Conservation (phyloP, 2,329 filamentous ascomycete species). For the Fusarium hainanense region DNA sequence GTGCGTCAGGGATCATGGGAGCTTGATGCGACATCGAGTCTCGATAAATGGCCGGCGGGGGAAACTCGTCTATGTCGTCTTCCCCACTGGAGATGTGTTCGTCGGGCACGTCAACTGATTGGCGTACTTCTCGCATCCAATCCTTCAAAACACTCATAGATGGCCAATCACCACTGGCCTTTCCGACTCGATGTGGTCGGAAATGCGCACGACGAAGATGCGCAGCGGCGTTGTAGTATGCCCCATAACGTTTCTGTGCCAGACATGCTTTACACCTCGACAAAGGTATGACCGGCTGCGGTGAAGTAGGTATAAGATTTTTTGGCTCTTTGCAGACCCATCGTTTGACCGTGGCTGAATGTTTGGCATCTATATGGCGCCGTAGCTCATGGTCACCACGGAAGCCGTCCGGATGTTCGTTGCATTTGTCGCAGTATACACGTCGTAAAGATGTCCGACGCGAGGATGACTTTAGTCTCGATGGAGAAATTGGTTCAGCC, state of each 20-base stretch:
- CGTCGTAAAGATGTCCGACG: slow-evolving; percentile 72
- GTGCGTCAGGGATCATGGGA: slow-evolving; percentile 29
- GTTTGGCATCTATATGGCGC: slow-evolving; percentile 71
- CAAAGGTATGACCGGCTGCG: slow-evolving; percentile 63
- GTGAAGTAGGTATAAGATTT: slow-evolving; percentile 49
- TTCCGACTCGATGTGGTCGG: slow-evolving; percentile 65
- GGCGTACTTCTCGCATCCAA: slow-evolving; percentile 70
- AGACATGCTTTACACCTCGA: slow-evolving; percentile 68
- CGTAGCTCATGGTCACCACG: slow-evolving; percentile 88
- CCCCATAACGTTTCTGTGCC: slow-evolving; percentile 67
- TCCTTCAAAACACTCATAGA: slow-evolving; percentile 68
- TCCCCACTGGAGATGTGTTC: slow-evolving; percentile 60
- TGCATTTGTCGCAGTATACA: slow-evolving; percentile 81
- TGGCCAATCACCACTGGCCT: slow-evolving; percentile 69
- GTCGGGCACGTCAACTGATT: slow-evolving; percentile 60
- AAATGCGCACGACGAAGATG: slow-evolving; percentile 68
- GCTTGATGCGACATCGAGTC: slow-evolving; percentile 24
- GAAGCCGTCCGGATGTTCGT: slow-evolving; percentile 86
- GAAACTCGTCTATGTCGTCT: slow-evolving; percentile 61
- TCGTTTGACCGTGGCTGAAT: slow-evolving; percentile 64
- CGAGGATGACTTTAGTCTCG: slow-evolving; percentile 55
- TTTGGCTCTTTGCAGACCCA: slow-evolving; percentile 68
- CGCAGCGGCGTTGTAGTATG: slow-evolving; percentile 70
- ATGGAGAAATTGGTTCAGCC: slow-evolving; percentile 55
- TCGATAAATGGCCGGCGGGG: slow-evolving; percentile 33